Conservation (phyloP, 139 green algal species). For the Edaphochlamys debaryana region DNA sequence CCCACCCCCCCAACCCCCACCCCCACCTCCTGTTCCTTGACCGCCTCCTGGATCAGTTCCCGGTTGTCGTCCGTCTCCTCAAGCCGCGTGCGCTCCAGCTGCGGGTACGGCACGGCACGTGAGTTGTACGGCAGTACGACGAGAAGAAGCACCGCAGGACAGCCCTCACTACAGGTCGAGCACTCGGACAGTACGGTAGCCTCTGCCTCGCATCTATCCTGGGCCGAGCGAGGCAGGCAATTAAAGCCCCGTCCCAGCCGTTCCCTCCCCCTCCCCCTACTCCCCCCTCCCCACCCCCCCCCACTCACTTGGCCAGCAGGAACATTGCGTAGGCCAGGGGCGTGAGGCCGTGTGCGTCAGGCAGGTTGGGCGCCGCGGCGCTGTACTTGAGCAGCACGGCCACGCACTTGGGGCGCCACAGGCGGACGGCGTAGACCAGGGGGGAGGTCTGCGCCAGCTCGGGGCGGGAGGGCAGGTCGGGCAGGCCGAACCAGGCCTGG, state of each 20-base stretch:
- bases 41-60: not conserved
- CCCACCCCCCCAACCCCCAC: too few relatives aligned
- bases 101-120: too few relatives aligned
- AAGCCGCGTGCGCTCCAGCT: slow-evolving; percentile 25
- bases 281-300: too few relatives aligned
- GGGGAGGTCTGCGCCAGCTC: slow-evolving; percentile 42
- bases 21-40: not conserved
- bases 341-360: slow-evolving; percentile 29
- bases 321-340: slow-evolving; percentile 47
- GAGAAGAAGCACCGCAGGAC: too few relatives aligned
- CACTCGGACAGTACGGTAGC: too few relatives aligned
- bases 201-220: too few relatives aligned
- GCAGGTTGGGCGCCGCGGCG: slow-evolving; percentile 16
- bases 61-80: not conserved
- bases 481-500: slow-evolving; percentile 41
- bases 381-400: slow-evolving; percentile 11
- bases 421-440: slow-evolving; percentile 44
- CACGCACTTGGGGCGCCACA: slow-evolving; percentile 38
- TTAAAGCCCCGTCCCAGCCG: too few relatives aligned
- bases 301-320: slow-evolving; percentile 37
- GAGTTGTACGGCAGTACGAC: too few relatives aligned
- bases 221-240: too few relatives aligned
- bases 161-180: too few relatives aligned
- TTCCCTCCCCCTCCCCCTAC: too few relatives aligned
- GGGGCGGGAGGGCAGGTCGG: slow-evolving; percentile 36